phyloP scores from a whole-genome alignment of 495 filamentous ascomycete species.

The Podospora bellae-mahoneyi region DNA sequence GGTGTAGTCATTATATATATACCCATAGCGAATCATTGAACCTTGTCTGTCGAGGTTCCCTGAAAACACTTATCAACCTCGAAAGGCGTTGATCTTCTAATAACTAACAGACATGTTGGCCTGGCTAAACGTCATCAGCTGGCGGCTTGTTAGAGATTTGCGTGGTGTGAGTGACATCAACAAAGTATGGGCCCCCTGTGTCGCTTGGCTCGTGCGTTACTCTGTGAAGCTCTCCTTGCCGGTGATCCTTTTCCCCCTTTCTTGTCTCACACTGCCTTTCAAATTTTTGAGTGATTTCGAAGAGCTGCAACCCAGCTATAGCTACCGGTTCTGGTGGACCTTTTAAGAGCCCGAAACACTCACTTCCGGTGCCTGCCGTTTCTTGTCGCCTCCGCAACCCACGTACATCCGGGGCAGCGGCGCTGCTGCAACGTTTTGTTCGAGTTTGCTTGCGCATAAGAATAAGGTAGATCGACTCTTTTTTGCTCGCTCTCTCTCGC shows the following conservation, averaged over 20 bases:
- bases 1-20: neutral
- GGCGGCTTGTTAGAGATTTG: constrained; percentile 4
- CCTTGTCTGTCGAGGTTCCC: neutral
- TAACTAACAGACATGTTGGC: too few relatives aligned
- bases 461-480: neutral
- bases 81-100: too few relatives aligned
- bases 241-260: neutral
- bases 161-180: neutral
- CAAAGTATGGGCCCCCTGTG: neutral
- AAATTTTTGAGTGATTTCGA: neutral
- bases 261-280: neutral
- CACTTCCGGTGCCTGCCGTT: neutral
- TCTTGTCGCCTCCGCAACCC: neutral
- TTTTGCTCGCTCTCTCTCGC: neutral
- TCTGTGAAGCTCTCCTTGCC: neutral
- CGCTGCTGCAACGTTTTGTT: neutral
- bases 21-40: neutral
- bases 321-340: too few relatives aligned
- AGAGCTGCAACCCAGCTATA: neutral
- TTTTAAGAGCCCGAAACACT: too few relatives aligned
- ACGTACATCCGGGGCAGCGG: neutral
- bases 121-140: neutral
- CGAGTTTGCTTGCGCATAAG: neutral
- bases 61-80: neutral
- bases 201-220: constrained; percentile 1